Percentiles rank a stretch among this genome's conserved stretches.
Evolutionary conservation across 306 rosid species (phyloP).

Genomic region (Prunus armeniaca): DNA sequence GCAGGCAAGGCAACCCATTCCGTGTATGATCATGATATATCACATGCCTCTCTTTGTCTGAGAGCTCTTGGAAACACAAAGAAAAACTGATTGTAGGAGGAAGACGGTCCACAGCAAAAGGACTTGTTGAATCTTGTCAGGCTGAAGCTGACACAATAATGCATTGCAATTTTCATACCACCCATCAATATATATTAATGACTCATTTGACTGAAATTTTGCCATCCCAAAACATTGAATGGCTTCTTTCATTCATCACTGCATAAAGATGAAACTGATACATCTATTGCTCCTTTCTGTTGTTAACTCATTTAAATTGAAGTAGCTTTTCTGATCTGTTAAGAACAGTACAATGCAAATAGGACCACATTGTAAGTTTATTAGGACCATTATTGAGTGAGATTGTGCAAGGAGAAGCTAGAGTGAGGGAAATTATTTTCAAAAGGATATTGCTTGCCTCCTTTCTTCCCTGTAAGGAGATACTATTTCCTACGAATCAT

Average conservation of each 20-base stretch:
- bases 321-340: not conserved
- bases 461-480: not conserved
- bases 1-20: not conserved
- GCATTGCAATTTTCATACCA: not conserved
- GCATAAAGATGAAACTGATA: not conserved
- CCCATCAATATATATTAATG: not conserved
- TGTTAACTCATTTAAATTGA: not conserved
- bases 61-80: not conserved
- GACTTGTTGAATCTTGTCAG: conserved; percentile 1
- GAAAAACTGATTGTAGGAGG: not conserved
- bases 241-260: not conserved
- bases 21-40: not conserved
- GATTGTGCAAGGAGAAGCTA: not conserved
- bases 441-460: not conserved
- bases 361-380: not conserved
- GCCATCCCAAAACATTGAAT: not conserved
- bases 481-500: no score
- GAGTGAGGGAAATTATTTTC: not conserved
- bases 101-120: not conserved
- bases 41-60: not conserved
- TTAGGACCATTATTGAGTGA: not conserved
- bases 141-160: conserved; percentile 18
- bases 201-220: conserved; percentile 1
- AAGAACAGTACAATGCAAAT: not conserved
- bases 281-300: not conserved